Conservation (phyloP, 2,329 filamentous ascomycete genomes). For the Dactylellina haptotyla region DNA sequence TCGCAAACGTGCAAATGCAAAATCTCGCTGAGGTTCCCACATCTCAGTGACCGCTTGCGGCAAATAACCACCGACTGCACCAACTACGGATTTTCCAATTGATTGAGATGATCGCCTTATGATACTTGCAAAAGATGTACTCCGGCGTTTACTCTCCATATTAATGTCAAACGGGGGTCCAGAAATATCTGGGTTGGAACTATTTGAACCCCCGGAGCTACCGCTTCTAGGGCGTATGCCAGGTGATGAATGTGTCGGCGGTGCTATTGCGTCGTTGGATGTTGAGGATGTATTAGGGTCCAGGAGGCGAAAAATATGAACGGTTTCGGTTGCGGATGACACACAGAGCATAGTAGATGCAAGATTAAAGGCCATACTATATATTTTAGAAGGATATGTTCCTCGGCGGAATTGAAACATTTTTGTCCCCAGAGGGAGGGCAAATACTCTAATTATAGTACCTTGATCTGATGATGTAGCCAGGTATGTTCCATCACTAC, state of each 20-base stretch:
- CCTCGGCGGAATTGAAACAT: constrained; percentile 95
- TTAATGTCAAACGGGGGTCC: constrained; percentile 56
- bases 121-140: constrained; percentile 88
- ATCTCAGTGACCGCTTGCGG: constrained; percentile 95
- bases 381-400: constrained; percentile 89
- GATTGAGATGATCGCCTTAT: constrained; percentile 94
- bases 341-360: constrained; percentile 93
- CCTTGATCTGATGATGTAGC: constrained; percentile 97
- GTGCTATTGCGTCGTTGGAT: constrained; percentile 1
- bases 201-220: constrained; percentile 47
- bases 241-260: constrained; percentile 15
- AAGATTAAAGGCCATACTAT: constrained; percentile 98
- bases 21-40: constrained; percentile 94
- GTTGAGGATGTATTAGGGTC: constrained; percentile 60
- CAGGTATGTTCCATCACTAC: constrained; percentile 88
- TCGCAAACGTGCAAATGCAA: constrained; percentile 95
- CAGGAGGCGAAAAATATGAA: constrained; percentile 90
- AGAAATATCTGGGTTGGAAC: constrained; percentile 54
- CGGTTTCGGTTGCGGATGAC: constrained; percentile 93
- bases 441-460: constrained; percentile 96
- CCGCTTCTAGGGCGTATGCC: constrained; percentile 48
- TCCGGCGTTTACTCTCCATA: constrained; percentile 54
- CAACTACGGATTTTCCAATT: constrained; percentile 87
- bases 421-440: constrained; percentile 88
- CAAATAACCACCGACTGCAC: constrained; percentile 88